Percentiles rank a stretch among this genome's conserved stretches.
phyloP scores from a whole-genome alignment of 192 early-diverging fungal species.

The Allomyces macrogynus region DNA sequence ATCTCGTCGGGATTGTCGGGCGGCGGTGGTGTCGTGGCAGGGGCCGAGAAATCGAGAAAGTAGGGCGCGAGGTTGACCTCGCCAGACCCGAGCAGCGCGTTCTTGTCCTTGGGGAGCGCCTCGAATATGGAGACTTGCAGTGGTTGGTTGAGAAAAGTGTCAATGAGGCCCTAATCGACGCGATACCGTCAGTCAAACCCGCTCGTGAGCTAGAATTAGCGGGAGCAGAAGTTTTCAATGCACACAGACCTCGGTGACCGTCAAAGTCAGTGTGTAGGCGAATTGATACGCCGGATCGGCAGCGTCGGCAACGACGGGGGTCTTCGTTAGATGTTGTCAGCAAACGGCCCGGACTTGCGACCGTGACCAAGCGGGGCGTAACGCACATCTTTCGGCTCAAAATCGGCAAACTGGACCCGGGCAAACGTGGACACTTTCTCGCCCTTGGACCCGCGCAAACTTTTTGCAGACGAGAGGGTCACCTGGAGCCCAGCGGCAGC shows the following conservation, averaged over 20 bases:
- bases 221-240: no score
- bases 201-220: no score
- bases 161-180: neutral
- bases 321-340: no score
- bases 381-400: neutral
- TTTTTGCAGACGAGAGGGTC: neutral
- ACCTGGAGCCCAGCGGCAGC: no score
- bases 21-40: neutral
- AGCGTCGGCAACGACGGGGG: no score
- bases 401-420: neutral
- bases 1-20: no score
- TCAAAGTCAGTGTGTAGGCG: neutral
- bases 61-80: neutral
- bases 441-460: neutral
- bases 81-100: neutral
- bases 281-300: neutral
- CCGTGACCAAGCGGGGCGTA: neutral
- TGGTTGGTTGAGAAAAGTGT: neutral
- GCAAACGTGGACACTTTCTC: neutral
- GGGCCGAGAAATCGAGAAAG: neutral
- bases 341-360: neutral
- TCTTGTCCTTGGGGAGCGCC: neutral
- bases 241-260: neutral
- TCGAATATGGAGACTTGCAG: neutral
- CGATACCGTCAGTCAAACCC: no score